phyloP scores from a whole-genome alignment of 1,284 basidiomycete genomes.

The Uromyces viciae-fabae region DNA sequence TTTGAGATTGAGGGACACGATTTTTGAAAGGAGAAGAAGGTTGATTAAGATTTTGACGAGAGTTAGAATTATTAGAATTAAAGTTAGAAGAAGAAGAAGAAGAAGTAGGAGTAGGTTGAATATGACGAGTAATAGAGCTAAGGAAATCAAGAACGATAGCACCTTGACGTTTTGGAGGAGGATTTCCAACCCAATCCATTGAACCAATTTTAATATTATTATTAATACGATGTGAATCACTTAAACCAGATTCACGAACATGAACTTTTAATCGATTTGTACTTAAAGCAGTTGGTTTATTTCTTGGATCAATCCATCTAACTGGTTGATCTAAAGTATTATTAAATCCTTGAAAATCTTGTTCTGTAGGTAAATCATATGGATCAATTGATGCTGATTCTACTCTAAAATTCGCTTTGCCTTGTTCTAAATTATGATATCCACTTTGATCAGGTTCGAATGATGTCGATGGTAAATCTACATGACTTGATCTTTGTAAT shows the following conservation, averaged over 20 bases:
- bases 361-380: conserved; percentile 21
- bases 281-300: conserved; percentile 20
- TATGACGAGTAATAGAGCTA: conserved; percentile 30
- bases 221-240: conserved; percentile 4
- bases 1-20: conserved; percentile 14
- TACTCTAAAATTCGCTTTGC: conserved; percentile 39
- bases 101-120: conserved; percentile 3
- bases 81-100: background rate
- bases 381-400: conserved; percentile 42
- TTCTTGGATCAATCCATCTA: conserved; percentile 23
- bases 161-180: conserved; percentile 22
- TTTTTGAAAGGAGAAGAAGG: background rate
- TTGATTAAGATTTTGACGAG: background rate
- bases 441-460: conserved; percentile 42
- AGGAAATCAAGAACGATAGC: conserved; percentile 44
- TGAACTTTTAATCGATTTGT: conserved; percentile 27
- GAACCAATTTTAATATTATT: conserved; percentile 19
- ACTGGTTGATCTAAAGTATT: conserved; percentile 24
- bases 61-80: background rate
- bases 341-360: conserved; percentile 43
- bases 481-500: conserved; percentile 31
- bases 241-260: conserved; percentile 22
- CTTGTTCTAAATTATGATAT: conserved; percentile 43
- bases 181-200: conserved; percentile 39
- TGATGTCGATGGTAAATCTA: conserved; percentile 37